Evolutionary conservation across 306 rosid genomes (phyloP), one percentile per base, ranked within the genome.

Genomic region (Quercus rubra): DNA sequence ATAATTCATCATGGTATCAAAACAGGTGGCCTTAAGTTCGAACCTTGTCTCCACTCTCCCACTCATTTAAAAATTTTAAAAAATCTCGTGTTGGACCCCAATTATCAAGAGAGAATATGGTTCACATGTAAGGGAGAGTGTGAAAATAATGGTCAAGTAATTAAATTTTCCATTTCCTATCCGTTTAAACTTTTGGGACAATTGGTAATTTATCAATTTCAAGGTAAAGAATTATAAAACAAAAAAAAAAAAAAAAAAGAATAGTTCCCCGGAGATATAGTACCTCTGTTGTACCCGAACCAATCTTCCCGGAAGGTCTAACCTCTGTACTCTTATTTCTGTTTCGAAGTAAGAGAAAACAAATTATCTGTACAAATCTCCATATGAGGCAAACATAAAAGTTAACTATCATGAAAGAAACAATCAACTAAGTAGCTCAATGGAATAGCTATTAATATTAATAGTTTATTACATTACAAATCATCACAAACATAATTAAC

Each of bases 251-350:
- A 41, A 33, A 77, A 21, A 73, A 30, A 43, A 55, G 25, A 43
- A 78, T 83, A 41, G 59, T 77, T 61, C 31, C 38, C 33, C 5
- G 25, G 46, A 14, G 67, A 68, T 46, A 76, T 12, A 84, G 58
- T 90, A 95, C 99, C 99, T 95, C 96, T 21, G 92, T 84, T 80
- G 89, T 90, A 71, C 98, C 98, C 49, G 88, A 79, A 89, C 82
- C 85, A 61, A 92, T 93, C 92, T 89, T 95, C 80, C 99, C 96
- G 21, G 99, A 80, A 84, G 99, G 74, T 81, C 83, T 88, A 73
- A 95, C 85, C 75, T 89, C 94, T 62, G 84, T 19, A 9, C 75
- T 89, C 92, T 88, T 90, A 69, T 89, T 92, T 93, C 99, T 95
- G 97, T 83, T 83, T 70, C 79, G 70, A 89, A 81, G 79, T 62